Percentiles rank a stretch among this genome's conserved stretches.
Evolutionary conservation across 2,329 filamentous ascomycete genomes (phyloP).

Genomic region (Aspergillus proliferans): DNA sequence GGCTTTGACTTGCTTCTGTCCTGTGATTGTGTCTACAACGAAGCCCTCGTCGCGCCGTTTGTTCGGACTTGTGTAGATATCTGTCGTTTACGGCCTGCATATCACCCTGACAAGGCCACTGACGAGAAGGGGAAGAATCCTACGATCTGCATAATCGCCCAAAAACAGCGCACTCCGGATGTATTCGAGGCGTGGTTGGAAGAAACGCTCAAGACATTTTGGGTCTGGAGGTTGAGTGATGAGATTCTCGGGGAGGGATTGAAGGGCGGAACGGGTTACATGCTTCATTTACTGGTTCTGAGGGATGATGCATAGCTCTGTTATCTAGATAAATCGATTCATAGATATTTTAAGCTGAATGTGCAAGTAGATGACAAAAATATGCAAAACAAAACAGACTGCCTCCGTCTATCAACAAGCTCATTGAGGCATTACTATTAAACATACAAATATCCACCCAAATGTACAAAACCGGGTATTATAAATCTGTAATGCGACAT

Average conservation of each 20-base stretch:
- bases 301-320: slow-evolving; percentile 17
- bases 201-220: slow-evolving; percentile 61
- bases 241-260: slow-evolving; percentile 54
- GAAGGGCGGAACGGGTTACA: slow-evolving; percentile 64
- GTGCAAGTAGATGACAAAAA: slow-evolving; percentile 6
- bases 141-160: slow-evolving; percentile 73
- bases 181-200: slow-evolving; percentile 79
- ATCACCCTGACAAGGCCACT: slow-evolving; percentile 9
- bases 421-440: slow-evolving; percentile 17
- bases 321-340: too few relatives aligned
- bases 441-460: slow-evolving; percentile 11
- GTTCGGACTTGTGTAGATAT: slow-evolving; percentile 74
- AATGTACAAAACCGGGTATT: slow-evolving; percentile 16
- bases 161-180: slow-evolving; percentile 78
- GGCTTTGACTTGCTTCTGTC: slow-evolving; percentile 71
- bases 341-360: background rate
- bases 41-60: slow-evolving; percentile 72
- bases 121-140: slow-evolving; percentile 22
- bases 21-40: slow-evolving; percentile 95
- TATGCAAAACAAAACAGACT: slow-evolving; percentile 10
- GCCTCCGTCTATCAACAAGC: background rate
- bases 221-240: slow-evolving; percentile 70
- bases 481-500: slow-evolving; percentile 9
- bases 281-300: slow-evolving; percentile 71
- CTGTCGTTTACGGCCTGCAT: slow-evolving; percentile 53